These are phyloP conservation scores for Trichoderma sp. DNA, from an alignment of 2,329 filamentous ascomycete genomes.

Conservation along the genomic window DNA sequence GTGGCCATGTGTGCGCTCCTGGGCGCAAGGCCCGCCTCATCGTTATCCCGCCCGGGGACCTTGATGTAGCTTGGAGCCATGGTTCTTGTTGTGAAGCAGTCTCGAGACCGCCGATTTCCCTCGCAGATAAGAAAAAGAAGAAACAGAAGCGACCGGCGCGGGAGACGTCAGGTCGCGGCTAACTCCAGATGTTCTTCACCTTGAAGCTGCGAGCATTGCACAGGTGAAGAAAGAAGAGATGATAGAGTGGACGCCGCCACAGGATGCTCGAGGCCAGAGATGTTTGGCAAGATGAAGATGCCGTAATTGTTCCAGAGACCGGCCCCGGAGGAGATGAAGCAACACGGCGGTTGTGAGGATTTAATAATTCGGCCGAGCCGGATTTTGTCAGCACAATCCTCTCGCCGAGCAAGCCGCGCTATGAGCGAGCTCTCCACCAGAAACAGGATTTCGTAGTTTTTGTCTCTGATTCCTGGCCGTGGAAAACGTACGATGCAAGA, in stretches of 20 bases:
- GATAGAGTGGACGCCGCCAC: not conserved
- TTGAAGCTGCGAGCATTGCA: conserved; percentile 14
- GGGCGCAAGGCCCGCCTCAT: conserved; percentile 27
- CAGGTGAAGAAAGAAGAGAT: not conserved
- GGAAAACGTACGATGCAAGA: not conserved
- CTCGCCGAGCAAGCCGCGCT: conserved; percentile 16
- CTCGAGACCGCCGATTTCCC: not conserved
- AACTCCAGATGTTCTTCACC: not conserved
- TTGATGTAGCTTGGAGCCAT: conserved; percentile 55
- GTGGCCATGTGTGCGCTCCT: conserved; percentile 70
- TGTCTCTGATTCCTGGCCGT: not conserved
- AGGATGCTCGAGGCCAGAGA: not conserved
- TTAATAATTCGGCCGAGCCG: conserved; percentile 16
- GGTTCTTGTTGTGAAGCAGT: not conserved
- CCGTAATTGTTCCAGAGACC: conserved; percentile 12
- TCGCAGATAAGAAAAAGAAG: not conserved
- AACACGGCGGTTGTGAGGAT: conserved; percentile 4
- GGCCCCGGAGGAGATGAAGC: not conserved
- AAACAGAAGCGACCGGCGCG: not conserved
- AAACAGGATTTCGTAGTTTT: not conserved
- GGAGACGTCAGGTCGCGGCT: not conserved
- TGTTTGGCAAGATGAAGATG: not conserved
- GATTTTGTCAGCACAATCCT: conserved; percentile 12
- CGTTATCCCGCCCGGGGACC: conserved; percentile 43
- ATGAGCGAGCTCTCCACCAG: not conserved